Conservation (phyloP, 345 rosid genomes). For the Citrus maxima region DNA sequence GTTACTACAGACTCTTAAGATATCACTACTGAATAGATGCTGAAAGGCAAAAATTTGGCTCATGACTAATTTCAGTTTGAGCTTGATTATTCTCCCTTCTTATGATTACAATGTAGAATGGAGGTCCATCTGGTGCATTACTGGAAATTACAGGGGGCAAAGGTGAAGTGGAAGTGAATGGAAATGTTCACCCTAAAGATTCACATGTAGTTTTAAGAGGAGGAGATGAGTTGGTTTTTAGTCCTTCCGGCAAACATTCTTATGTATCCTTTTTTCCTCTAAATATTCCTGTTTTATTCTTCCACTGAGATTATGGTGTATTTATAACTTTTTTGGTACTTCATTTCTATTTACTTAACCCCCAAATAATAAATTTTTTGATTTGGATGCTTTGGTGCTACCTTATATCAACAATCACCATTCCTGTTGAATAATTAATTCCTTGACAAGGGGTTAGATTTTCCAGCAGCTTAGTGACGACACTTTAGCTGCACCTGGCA, state of each 20-base stretch:
- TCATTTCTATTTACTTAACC: neutral
- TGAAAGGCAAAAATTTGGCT: slow-evolving; percentile 6
- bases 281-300: neutral
- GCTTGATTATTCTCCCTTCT: slow-evolving; percentile 23
- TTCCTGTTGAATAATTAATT: slow-evolving; percentile 14
- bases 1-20: neutral
- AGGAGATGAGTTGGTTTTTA: slow-evolving; percentile 92
- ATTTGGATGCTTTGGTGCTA: neutral
- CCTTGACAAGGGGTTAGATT: slow-evolving; percentile 64
- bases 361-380: neutral
- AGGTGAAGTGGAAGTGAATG: slow-evolving; percentile 85
- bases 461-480: slow-evolving; percentile 79
- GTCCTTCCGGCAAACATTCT: slow-evolving; percentile 67
- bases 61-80: neutral
- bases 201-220: slow-evolving; percentile 52
- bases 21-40: slow-evolving; percentile 5
- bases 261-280: slow-evolving; percentile 77
- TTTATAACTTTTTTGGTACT: neutral
- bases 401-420: slow-evolving; percentile 14
- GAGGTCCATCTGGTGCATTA: slow-evolving; percentile 57
- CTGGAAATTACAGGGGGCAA: slow-evolving; percentile 77
- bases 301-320: neutral
- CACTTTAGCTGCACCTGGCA: slow-evolving; percentile 54
- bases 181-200: slow-evolving; percentile 50
- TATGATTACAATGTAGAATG: slow-evolving; percentile 38